These are phyloP conservation scores for Saccharomycopsis synnaedendra DNA, from an alignment of 805 yeast genomes.

Conservation along the genomic window DNA sequence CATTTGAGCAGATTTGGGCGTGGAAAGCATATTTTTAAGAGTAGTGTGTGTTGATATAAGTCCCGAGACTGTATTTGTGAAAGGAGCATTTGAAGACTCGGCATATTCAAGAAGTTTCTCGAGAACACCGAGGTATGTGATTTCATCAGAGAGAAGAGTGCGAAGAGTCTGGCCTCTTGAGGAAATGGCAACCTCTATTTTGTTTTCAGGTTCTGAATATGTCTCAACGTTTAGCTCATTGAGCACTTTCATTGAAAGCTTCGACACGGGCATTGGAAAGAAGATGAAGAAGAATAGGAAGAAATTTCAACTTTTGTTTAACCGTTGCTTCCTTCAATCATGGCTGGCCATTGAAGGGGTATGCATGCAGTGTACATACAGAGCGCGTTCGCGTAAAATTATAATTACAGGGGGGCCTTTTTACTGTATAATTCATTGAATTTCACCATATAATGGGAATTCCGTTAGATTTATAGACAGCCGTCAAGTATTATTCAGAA, in stretches of 20 bases:
- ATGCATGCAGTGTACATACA: no score
- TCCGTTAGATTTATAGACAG: no score
- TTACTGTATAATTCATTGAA: no score
- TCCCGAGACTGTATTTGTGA: background rate
- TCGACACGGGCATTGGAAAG: constrained; percentile 7
- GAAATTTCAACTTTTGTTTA: no score
- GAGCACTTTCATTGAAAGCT: constrained; percentile 12
- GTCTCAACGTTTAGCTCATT: constrained; percentile 12
- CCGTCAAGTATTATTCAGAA: no score
- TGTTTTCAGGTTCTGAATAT: constrained; percentile 2
- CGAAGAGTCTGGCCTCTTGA: constrained; percentile 6
- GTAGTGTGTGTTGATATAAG: background rate
- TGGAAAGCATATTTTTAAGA: background rate
- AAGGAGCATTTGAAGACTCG: background rate
- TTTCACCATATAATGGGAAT: no score
- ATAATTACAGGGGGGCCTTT: no score
- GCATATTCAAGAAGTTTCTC: constrained; percentile 3
- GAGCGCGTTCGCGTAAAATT: no score
- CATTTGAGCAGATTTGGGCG: background rate
- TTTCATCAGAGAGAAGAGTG: constrained; percentile 3
- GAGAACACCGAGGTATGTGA: constrained; percentile 4
- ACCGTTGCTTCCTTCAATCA: no score
- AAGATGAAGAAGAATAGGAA: background rate
- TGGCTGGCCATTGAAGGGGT: no score
- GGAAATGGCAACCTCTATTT: constrained; percentile 12